A percentile compares a stretch with the other conserved stretches of the same genome.
Evolutionary conservation across 805 yeast genomes (phyloP).

Genomic region (Wickerhamomyces kurtzmanii): DNA sequence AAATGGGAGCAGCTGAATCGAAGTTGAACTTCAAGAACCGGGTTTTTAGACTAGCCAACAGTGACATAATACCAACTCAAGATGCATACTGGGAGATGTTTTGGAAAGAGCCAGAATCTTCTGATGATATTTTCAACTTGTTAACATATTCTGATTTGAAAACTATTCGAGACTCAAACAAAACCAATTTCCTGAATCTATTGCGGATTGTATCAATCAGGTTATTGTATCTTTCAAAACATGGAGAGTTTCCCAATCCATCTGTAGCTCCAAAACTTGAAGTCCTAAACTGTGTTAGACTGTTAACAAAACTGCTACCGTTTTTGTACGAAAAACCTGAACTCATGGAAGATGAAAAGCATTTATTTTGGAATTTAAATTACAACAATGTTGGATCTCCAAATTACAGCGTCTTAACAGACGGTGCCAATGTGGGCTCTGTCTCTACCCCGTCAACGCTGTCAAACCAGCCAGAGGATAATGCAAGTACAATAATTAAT

Average conservation of each 20-base stretch:
- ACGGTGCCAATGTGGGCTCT: conserved; percentile 16
- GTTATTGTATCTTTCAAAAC: conserved; percentile 11
- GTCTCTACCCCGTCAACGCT: conserved; percentile 16
- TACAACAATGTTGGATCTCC: conserved; percentile 3
- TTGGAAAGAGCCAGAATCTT: conserved; percentile 38
- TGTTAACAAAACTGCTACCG: conserved; percentile 59
- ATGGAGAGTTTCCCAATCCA: conserved; percentile 15
- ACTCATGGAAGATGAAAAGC: conserved; percentile 21
- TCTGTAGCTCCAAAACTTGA: conserved; percentile 20
- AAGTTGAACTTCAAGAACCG: conserved; percentile 50
- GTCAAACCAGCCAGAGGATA: too few relatives aligned
- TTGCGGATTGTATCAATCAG: conserved; percentile 29
- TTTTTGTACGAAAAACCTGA: conserved; percentile 46
- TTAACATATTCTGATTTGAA: conserved; percentile 51
- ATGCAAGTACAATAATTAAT: conserved; percentile 10
- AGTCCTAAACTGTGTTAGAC: conserved; percentile 51
- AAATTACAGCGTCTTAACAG: conserved; percentile 1
- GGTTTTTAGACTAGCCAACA: conserved; percentile 39
- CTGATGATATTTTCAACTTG: conserved; percentile 48
- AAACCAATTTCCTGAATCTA: conserved; percentile 45
- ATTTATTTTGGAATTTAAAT: conserved; percentile 34
- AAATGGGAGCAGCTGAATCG: conserved; percentile 73
- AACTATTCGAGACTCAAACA: conserved; percentile 47
- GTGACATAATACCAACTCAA: conserved; percentile 17
- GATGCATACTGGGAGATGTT: conserved; percentile 34